Evolutionary conservation across 192 early-diverging fungal species (phyloP), one percentile per base, ranked within the genome.

Genomic region (Coemansia sp.): DNA sequence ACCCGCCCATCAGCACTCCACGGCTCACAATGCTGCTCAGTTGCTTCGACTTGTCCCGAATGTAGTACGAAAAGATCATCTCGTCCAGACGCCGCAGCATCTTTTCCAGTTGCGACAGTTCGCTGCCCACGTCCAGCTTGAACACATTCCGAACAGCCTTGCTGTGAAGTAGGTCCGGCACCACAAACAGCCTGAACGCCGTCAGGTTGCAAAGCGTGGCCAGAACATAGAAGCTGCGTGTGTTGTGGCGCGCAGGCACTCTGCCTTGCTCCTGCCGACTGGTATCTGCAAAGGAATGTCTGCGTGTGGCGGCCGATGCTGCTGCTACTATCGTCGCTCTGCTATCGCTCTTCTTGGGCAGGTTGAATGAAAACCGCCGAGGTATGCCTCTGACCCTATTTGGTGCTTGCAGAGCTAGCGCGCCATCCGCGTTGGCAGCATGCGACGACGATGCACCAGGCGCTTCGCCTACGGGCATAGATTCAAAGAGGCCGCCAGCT

Each of bases 61-160:
- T 85, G 57, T 94, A 98, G 67, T 90, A 92, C 9, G 86, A 84
- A 70, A 97, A 94, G 37, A 97, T 70, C 50, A 96, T 86, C 15
- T 67, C 81, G 70, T 96, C 92, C 57, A 98, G 65, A 56, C 92
- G 87, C 56, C 87, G 84, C 47, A 91, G 79, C 34, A 87, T 87
- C 66, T 88, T 86, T 22, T 87, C 84, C 17, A 95, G 71, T 29
- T 88, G 87, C 63, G 88, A 50, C 70, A 77, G 55, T 88, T 89
- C 67, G 52, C 67, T 42, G 71, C 81, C 40, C 62, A 78, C 76
- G 23, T 74, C 80, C 40, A 84, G 73, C 17, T 84, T 78, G 64
- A 91, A 92, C 22, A 85, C 87, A 27, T 71, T 37, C 9, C 77
- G 64, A 9, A 69, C 70, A 50, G 92, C 89, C 57, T 92, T 89